Evolutionary conservation across 2,329 filamentous ascomycete genomes (phyloP).

Genomic region (Aspergillus tubingensis): DNA sequence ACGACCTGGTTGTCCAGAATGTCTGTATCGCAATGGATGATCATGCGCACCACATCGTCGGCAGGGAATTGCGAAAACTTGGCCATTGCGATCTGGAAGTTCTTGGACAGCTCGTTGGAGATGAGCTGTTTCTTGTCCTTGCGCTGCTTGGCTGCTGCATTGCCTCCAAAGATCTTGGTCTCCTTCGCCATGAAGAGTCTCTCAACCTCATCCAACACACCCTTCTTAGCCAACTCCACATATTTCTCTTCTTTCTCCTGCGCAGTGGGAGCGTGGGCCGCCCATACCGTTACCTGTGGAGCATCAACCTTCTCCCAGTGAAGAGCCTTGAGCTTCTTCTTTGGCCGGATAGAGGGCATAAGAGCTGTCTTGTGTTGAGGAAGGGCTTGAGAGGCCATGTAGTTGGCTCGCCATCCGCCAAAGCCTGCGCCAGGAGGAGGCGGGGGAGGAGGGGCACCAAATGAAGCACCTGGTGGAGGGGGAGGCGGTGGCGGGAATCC

Average conservation of each 20-base stretch:
- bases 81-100: slow-evolving; percentile 87
- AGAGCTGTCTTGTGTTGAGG: slow-evolving; percentile 61
- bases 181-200: slow-evolving; percentile 97
- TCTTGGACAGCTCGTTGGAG: slow-evolving; percentile 83
- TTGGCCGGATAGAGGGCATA: slow-evolving; percentile 80
- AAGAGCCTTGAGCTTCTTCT: slow-evolving; percentile 99
- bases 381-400: slow-evolving; percentile 65
- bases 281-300: slow-evolving; percentile 90
- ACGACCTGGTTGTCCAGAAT: slow-evolving; percentile 87
- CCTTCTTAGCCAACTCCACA: slow-evolving; percentile 85
- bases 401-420: slow-evolving; percentile 66
- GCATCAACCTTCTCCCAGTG: slow-evolving; percentile 99
- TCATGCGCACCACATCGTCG: slow-evolving; percentile 85
- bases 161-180: slow-evolving; percentile 76
- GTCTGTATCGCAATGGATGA: slow-evolving; percentile 90
- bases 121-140: slow-evolving; percentile 98
- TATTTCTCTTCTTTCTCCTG: slow-evolving; percentile 95
- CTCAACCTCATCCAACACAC: slow-evolving; percentile 95
- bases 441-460: slow-evolving; percentile 58
- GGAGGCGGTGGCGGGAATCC: slow-evolving; percentile 45
- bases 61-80: slow-evolving; percentile 86
- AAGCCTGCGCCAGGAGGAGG: slow-evolving; percentile 66
- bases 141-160: slow-evolving; percentile 67
- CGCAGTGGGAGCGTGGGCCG: slow-evolving; percentile 77
- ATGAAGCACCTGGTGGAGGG: slow-evolving; percentile 45